Base-by-base conservation (phyloP, 2,329 filamentous ascomycete genomes). In the Cercospora zeina region DNA sequence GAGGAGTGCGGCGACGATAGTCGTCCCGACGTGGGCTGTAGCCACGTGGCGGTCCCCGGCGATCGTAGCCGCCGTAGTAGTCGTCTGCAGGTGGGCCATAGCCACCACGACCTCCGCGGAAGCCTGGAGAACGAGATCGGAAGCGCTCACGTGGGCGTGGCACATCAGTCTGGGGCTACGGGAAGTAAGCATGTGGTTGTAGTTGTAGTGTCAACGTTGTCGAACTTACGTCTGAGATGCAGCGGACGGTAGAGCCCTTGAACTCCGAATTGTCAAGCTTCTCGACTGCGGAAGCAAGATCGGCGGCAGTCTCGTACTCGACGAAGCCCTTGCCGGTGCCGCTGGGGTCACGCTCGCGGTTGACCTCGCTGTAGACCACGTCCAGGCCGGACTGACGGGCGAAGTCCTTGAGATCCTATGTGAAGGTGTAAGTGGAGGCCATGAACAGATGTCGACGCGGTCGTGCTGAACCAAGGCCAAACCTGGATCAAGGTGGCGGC, bases 331-430 rank as follows among this genome's bases (percentile, higher is more conserved):
- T 91, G 62, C 72, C 72, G 49, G 64, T 67, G 59, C 73, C 69
- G 51, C 62, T 66, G 69, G 92, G 91, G 76, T 96, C 91, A 69
- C 89, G 89, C 76, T 96, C 93, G 73, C 93, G 92, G 72, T 88
- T 89, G 64, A 96, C 96, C 81, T 99, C 95, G 68, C 93, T 97
- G 78, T 96, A 99, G 73, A 99, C 95, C 69, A 99, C 95, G 77
- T 97, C 95, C 78, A 96, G 86, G 78, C 92, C 92, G 77, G 93
- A 96, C 78, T 96, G 91, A 76, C 95, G 92, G 66, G 95, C 95
- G 80, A 99, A 99, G 78, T 99, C 95, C 90, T 99, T 99, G 59
- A 99, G 87, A 80, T 99, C 95, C 95, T 99, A 92, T 81, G 88
- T 33, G 50, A 16, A 62, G 57, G 51, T 65, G 68, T 70, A 61